Evolutionary conservation across 805 yeast genomes (phyloP), one percentile per base, ranked within the genome.

Genomic region (Starmerella lactis-condensi): DNA sequence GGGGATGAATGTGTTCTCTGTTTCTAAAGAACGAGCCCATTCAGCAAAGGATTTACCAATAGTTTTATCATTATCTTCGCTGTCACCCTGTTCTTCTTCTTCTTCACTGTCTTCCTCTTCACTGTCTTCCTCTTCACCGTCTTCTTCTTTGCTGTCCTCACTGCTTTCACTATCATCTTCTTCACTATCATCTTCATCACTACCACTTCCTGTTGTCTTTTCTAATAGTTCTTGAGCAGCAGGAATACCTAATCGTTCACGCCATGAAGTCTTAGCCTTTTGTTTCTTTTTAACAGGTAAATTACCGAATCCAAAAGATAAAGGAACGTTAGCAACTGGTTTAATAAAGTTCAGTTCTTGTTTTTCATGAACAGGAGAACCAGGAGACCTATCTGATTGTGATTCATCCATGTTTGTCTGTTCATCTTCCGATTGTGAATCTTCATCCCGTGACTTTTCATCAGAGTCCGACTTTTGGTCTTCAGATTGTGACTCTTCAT

Each of bases 11-110:
- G 77, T 81, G 42, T 70, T 78, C 9, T 19, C 9, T 12, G 26
- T 28, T 24, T 70, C 55, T 37, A 65, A 60, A 45, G 76, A 77
- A 22, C 63, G 77, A 0, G 94, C 94, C 96, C 98, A 89, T 13
- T 67, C 66, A 53, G 77, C 78, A 60, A 89, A 89, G 19, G 61
- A 49, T 8, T 11, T 24, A 54, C 50, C 21, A 11, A 24, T 5
- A 33, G 64, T 44, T 3, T 26, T 38, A 11, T 58, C 65, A 20
- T 48, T 53, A 15, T 23, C 42, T 6, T 29, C 44, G 4, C 31
- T 41, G 4, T 34, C 52, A 1, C 47, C 47, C 0, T 41, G 52
- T 5, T 32, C 41, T 6, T 29, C 17, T 65, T 66, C 40, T 64
- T 67, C 50, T 64, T 69, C 17, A 46, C 39, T 2, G 54, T 39